Percentiles rank a stretch among this genome's conserved stretches.
Conservation (phyloP, 139 green algal species). For the Picochlorum sp. region DNA sequence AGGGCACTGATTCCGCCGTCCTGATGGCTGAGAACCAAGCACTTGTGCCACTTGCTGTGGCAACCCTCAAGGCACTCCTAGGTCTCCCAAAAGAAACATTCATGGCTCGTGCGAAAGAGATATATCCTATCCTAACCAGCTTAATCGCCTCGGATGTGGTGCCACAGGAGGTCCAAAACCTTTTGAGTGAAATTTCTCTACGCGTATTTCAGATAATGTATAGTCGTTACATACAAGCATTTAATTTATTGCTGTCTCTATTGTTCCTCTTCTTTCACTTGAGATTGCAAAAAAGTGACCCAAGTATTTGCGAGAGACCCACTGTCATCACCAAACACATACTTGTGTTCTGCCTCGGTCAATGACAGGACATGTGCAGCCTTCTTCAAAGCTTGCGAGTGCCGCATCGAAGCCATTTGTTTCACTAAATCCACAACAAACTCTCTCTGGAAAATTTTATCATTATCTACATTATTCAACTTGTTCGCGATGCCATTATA, state of each 20-base stretch:
- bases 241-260: no score
- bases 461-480: neutral
- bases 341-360: neutral
- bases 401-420: neutral
- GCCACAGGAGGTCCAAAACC: constrained; percentile 72
- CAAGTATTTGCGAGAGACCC: constrained; percentile 19
- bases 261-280: constrained; percentile 11
- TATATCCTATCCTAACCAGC: constrained; percentile 80
- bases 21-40: constrained; percentile 49
- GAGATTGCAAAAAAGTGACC: constrained; percentile 25
- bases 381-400: neutral
- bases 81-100: constrained; percentile 58
- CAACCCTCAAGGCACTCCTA: constrained; percentile 57
- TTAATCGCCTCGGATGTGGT: constrained; percentile 76
- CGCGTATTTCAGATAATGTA: constrained; percentile 24
- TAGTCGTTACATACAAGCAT: no score
- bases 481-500: neutral
- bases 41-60: constrained; percentile 57
- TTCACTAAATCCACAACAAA: neutral
- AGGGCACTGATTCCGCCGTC: constrained; percentile 10
- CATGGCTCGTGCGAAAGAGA: constrained; percentile 48
- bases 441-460: neutral
- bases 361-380: neutral
- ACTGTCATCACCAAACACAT: neutral
- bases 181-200: constrained; percentile 69